Conservation (phyloP, 345 rosid genomes). For the Lumnitzera racemosa region DNA sequence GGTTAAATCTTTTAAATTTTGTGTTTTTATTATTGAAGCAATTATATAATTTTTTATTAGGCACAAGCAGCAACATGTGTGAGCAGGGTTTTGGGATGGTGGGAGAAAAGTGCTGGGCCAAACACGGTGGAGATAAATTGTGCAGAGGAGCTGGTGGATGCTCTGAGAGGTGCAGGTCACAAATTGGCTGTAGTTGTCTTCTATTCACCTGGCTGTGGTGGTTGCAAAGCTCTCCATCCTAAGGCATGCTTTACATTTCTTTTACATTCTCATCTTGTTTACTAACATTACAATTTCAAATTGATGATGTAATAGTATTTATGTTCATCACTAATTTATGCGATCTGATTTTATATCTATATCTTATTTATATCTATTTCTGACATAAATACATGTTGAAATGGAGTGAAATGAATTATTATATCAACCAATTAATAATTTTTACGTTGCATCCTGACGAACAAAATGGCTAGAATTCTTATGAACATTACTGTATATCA, state of each 20-base stretch:
- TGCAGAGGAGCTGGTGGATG: conserved; percentile 50
- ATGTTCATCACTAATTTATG: no score
- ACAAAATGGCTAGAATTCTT: no score
- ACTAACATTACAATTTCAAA: neutral
- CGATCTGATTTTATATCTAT: no score
- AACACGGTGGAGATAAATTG: conserved; percentile 65
- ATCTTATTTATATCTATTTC: no score
- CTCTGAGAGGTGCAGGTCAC: conserved; percentile 52
- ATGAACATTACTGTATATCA: no score
- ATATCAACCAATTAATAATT: no score
- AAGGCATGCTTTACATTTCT: conserved; percentile 27
- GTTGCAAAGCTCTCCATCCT: conserved; percentile 79
- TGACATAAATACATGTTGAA: no score
- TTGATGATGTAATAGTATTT: no score
- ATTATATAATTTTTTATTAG: conserved; percentile 11
- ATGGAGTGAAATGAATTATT: no score
- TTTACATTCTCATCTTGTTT: neutral
- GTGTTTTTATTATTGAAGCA: neutral
- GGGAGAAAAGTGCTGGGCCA: conserved; percentile 55
- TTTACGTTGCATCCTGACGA: no score
- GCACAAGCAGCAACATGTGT: conserved; percentile 38
- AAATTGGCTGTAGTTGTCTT: conserved; percentile 55
- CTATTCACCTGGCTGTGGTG: conserved; percentile 84
- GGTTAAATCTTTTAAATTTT: neutral
- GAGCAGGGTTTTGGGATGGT: conserved; percentile 57